Percentiles rank a stretch among this genome's conserved stretches.
Evolutionary conservation across 768 basidiomycete species (phyloP).

Genomic region (Mycena belliarum): DNA sequence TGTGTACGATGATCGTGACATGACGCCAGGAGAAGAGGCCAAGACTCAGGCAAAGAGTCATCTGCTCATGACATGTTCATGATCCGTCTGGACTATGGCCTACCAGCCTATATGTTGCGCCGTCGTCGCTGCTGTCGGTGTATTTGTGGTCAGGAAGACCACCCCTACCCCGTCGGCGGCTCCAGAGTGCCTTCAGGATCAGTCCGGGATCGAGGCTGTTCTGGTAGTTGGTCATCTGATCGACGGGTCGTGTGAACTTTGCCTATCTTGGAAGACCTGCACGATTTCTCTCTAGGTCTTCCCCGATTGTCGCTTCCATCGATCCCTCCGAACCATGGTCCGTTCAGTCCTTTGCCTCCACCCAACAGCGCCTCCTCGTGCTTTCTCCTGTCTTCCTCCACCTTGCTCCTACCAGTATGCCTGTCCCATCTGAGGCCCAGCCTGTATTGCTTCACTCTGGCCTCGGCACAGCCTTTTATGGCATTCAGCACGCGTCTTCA

Average conservation of each 20-base stretch:
- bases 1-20: too few relatives aligned
- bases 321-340: neutral
- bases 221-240: neutral
- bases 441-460: slow-evolving; percentile 41
- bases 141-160: too few relatives aligned
- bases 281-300: neutral
- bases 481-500: slow-evolving; percentile 62
- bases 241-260: neutral
- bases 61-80: too few relatives aligned
- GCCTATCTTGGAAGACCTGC: neutral
- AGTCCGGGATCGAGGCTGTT: neutral
- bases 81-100: too few relatives aligned
- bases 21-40: too few relatives aligned
- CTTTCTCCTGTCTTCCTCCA: neutral
- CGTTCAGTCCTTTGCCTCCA: neutral
- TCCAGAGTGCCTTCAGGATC: too few relatives aligned
- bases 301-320: neutral
- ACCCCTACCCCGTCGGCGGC: too few relatives aligned
- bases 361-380: neutral
- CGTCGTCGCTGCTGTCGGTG: too few relatives aligned
- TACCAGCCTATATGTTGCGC: too few relatives aligned
- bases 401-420: neutral
- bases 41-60: too few relatives aligned
- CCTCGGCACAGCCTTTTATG: slow-evolving; percentile 67
- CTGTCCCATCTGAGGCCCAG: neutral